These are phyloP conservation scores for Carallia brachiata DNA, from an alignment of 345 rosid species.

Conservation along the genomic window DNA sequence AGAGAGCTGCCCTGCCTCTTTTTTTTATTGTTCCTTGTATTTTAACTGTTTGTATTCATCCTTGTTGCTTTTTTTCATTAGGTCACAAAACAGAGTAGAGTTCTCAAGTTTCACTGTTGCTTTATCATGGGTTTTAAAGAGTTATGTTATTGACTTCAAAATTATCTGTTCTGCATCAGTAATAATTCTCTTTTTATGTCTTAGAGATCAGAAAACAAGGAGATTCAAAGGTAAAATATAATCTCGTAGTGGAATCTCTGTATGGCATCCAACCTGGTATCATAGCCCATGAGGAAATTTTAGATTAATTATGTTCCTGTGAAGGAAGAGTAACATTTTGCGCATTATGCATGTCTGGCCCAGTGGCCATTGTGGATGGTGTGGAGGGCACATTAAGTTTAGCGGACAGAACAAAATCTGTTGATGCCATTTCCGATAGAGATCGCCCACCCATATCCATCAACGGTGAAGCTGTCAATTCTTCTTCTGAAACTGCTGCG, in stretches of 20 bases:
- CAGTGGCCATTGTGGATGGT: slow-evolving; percentile 46
- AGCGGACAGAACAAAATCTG: slow-evolving; percentile 78
- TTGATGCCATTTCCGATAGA: slow-evolving; percentile 45
- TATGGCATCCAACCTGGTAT: slow-evolving; percentile 28
- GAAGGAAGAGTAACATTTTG: slow-evolving; percentile 35
- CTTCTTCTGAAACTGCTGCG: slow-evolving; percentile 48
- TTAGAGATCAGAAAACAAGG: slow-evolving; percentile 23
- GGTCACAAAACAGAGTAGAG: not conserved
- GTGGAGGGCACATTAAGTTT: slow-evolving; percentile 46
- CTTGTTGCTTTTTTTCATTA: not conserved
- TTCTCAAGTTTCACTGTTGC: not conserved
- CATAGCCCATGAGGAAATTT: slow-evolving; percentile 21
- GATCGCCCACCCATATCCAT: slow-evolving; percentile 36
- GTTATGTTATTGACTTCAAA: not conserved
- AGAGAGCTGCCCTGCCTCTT: no score
- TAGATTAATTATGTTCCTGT: slow-evolving; percentile 16
- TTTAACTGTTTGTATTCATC: not conserved
- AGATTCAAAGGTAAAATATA: slow-evolving; percentile 10
- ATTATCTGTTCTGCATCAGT: slow-evolving; percentile 15
- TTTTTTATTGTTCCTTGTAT: not conserved
- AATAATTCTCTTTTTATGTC: slow-evolving; percentile 7
- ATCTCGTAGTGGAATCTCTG: slow-evolving; percentile 26
- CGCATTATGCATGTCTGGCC: slow-evolving; percentile 90
- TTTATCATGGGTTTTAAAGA: not conserved
- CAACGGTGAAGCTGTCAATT: slow-evolving; percentile 51